Evolutionary conservation across 352 stramenopile species (phyloP), one percentile per base, ranked within the genome.

Genomic region (Pythium sukuiense): DNA sequence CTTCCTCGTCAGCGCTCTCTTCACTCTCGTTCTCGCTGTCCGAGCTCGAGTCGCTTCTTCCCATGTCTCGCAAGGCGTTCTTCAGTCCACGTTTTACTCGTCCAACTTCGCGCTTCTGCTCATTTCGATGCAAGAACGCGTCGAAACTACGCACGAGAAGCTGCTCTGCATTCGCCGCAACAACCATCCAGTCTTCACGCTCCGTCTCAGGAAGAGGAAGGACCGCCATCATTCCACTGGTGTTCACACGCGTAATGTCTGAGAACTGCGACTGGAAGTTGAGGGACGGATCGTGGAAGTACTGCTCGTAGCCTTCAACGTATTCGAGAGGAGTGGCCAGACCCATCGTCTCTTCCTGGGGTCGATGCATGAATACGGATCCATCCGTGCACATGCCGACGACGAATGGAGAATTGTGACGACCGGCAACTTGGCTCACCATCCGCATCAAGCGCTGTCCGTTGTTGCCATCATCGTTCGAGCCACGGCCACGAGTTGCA

Each of bases 331-430:
- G 83, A 14, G 83, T 87, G 11, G 78, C 81, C 9, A 95, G 73
- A 16, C 86, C 84, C 8, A 81, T 80, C 2, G 75, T 74, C 8
- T 79, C 53, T 18, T 35, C 41, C 29, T 79, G 70, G 1, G 81
- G 78, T 18, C 80, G 57, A 55, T 95, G 84, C 52, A 88, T 77
- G 59, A 95, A 95, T 6, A 95, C 87, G 24, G 84, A 93, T 14
- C 87, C 87, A 49, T 95, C 87, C 3, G 79, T 92, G 70, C 87
- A 95, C 79, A 91, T 91, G 20, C 87, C 87, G 12, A 95, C 73
- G 12, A 83, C 90, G 58, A 93, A 92, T 0, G 82, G 81, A 0
- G 81, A 76, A 4, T 63, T 54, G 43, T 87, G 73, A n/a, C 82
- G 74, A 2, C 87, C 81, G 13, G 84, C 80, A 0, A 95, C 70